Conservation (phyloP, 2,329 filamentous ascomycete genomes). For the Cytospora mali region DNA sequence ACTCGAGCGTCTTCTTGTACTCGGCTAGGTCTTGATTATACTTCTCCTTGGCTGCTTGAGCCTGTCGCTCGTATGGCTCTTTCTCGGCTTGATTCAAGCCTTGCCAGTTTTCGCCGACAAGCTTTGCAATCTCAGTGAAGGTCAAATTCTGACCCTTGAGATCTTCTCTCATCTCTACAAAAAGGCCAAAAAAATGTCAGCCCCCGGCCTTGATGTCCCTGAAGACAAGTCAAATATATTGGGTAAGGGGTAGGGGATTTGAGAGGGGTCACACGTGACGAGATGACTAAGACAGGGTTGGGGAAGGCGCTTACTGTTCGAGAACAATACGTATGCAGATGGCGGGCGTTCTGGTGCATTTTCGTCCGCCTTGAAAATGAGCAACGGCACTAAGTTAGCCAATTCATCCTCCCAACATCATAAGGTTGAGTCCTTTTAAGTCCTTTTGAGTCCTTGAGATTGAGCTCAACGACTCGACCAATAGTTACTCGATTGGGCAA, state of each 20-base stretch:
- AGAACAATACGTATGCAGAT: constrained; percentile 84
- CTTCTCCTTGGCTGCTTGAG: constrained; percentile 72
- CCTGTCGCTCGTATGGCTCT: constrained; percentile 72
- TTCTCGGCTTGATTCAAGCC: constrained; percentile 67
- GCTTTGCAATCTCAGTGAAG: constrained; percentile 82
- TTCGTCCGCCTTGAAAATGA: constrained; percentile 64
- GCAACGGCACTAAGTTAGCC: constrained; percentile 7
- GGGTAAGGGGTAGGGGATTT: background rate
- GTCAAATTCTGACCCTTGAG: constrained; percentile 75
- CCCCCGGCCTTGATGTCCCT: background rate
- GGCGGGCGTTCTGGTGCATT: constrained; percentile 79
- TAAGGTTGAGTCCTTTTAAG: no score
- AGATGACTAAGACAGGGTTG: constrained; percentile 12
- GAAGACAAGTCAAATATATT: background rate
- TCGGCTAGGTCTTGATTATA: constrained; percentile 72
- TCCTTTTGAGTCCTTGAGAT: background rate
- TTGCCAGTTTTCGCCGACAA: constrained; percentile 83
- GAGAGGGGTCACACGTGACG: constrained; percentile 1
- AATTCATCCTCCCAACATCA: background rate
- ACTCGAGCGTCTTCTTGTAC: constrained; percentile 77
- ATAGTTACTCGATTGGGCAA: constrained; percentile 2
- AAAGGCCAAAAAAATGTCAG: background rate
- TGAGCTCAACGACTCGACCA: background rate
- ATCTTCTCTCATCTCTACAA: constrained; percentile 72
- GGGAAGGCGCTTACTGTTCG: constrained; percentile 68